Conservation (phyloP, 495 filamentous ascomycete genomes). For the Cenococcum geophilum region DNA sequence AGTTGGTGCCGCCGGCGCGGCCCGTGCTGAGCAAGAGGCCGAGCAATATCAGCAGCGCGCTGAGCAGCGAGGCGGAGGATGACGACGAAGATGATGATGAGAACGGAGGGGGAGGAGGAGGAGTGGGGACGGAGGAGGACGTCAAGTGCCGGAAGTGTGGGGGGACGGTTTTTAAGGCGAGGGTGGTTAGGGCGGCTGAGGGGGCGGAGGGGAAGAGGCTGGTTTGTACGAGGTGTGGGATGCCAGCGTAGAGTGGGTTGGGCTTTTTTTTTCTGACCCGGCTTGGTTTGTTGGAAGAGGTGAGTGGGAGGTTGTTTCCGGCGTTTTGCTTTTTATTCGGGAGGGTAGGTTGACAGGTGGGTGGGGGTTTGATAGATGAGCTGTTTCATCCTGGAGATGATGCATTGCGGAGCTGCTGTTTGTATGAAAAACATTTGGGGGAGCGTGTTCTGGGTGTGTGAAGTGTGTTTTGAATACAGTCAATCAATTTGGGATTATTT, state of each 20-base stretch:
- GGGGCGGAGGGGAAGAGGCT: slow-evolving; percentile 46
- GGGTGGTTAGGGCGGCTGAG: slow-evolving; percentile 40
- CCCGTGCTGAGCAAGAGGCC: slow-evolving; percentile 4
- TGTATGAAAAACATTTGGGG: too few species aligned
- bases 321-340: too few species aligned
- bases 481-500: too few species aligned
- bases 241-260: slow-evolving; percentile 1
- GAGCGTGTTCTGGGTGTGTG: too few species aligned
- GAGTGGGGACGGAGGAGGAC: slow-evolving; percentile 34
- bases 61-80: slow-evolving; percentile 22
- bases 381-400: too few species aligned
- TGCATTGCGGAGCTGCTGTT: too few species aligned
- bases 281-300: too few species aligned
- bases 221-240: slow-evolving; percentile 49
- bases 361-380: too few species aligned
- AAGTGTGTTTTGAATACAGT: too few species aligned
- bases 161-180: slow-evolving; percentile 49
- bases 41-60: slow-evolving; percentile 6
- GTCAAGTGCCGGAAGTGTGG: slow-evolving; percentile 48
- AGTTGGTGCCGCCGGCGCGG: slow-evolving; percentile 9
- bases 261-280: background rate
- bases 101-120: slow-evolving; percentile 10
- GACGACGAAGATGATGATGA: slow-evolving; percentile 13
- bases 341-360: too few species aligned
- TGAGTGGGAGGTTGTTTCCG: too few species aligned